Conservation (phyloP, 768 basidiomycete species). For the Cystofilobasidium ferigula region DNA sequence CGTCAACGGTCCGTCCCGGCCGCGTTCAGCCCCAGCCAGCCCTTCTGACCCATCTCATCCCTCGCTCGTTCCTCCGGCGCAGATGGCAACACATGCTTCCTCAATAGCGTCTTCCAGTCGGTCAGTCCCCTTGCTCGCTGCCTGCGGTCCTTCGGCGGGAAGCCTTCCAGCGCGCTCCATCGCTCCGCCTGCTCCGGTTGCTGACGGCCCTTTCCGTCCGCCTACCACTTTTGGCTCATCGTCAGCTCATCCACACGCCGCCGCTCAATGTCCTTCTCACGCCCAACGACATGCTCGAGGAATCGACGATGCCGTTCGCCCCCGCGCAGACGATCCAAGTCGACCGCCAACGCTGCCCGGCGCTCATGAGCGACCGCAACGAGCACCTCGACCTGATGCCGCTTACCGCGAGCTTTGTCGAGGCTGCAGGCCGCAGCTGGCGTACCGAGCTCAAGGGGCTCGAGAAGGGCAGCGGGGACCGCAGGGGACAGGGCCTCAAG, state of each 20-base stretch:
- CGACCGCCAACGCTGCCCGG: constrained; percentile 21
- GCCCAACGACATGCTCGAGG: constrained; percentile 10
- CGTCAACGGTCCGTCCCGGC: background rate
- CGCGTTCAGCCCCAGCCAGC: too few species aligned
- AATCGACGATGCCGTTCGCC: background rate
- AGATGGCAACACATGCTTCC: constrained; percentile 63
- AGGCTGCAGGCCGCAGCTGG: constrained; percentile 11
- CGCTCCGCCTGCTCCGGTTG: too few species aligned
- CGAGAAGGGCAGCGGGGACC: constrained; percentile 11
- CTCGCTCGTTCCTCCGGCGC: background rate
- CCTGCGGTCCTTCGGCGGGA: too few species aligned
- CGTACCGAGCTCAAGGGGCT: constrained; percentile 12
- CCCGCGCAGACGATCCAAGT: constrained; percentile 2
- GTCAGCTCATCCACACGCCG: constrained; percentile 25
- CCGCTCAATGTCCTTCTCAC: constrained; percentile 16
- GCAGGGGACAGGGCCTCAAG: constrained; percentile 25
- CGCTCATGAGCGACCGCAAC: constrained; percentile 24
- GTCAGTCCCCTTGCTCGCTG: constrained; percentile 34
- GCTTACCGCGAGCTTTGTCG: constrained; percentile 38
- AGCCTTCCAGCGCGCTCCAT: too few species aligned
- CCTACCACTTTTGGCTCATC: constrained; percentile 47
- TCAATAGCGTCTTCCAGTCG: constrained; percentile 88
- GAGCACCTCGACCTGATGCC: constrained; percentile 28
- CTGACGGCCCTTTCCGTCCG: constrained; percentile 57
- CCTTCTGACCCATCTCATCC: too few species aligned